Evolutionary conservation across 305 asterid genomes (phyloP), one percentile per base, ranked within the genome.

Genomic region (Fraxinus angustifolia): DNA sequence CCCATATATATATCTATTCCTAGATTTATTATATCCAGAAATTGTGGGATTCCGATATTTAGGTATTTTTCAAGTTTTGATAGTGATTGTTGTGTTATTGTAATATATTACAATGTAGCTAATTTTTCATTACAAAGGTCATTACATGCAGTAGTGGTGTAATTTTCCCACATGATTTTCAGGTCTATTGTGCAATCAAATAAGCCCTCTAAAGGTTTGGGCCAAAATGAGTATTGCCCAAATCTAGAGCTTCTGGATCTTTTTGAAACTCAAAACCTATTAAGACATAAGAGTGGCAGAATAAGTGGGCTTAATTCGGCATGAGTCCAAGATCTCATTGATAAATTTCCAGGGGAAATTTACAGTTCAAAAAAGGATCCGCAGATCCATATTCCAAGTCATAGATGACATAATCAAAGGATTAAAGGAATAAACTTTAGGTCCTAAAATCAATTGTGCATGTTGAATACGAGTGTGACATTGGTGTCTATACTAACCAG

Each of bases 401-500:
- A 48, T 48, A 16, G 58, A 14, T 48, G 19, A 48, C 19, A 14
- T 48, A 48, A 48, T 48, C 58, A 48, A 48, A 14, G 7, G 19
- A 48, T 16, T 14, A 48, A 48, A 48, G 58, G 58, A n/a, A 48
- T 48, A 16, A 48, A 48, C 58, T 48, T 48, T 16, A 48, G 8
- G 58, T 48, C 58, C 58, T 19, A 48, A 48, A 48, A 48, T 48
- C 58, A 48, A 48, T 48, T 48, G 58, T 48, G 58, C 58, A 48
- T 0, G 19, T 14, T 48, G 58, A 48, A 48, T 48, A 48, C 16
- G 17, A 48, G 58, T 2, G 6, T 48, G 58, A 14, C 7, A 16
- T 48, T 48, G 19, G 58, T 48, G 58, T 14, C 58, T 3, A 48
- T 21, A 82, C 95, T 90, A 87, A 93, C 99, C 97, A 96, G 94